phyloP scores from a whole-genome alignment of 805 yeast species.

The Spathaspora boniae region DNA sequence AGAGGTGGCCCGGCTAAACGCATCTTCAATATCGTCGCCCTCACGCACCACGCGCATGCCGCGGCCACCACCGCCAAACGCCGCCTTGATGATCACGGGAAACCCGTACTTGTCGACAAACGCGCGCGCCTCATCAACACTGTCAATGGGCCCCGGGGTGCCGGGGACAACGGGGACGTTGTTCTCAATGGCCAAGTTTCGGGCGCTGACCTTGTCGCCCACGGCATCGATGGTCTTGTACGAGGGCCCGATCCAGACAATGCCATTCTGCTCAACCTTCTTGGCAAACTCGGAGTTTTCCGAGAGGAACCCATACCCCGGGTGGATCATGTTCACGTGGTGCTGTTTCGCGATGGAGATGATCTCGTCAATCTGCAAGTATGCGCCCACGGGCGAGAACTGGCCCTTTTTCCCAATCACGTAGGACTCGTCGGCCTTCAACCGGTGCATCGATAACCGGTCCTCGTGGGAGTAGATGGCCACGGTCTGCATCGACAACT shows the following conservation, averaged over 20 bases:
- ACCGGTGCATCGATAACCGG: constrained; percentile 87
- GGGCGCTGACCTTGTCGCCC: constrained; percentile 95
- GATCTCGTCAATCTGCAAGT: constrained; percentile 92
- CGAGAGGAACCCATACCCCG: constrained; percentile 67
- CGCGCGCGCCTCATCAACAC: constrained; percentile 68
- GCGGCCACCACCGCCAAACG: constrained; percentile 99
- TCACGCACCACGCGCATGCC: constrained; percentile 99
- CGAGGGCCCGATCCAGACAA: constrained; percentile 95
- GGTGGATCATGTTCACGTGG: constrained; percentile 82
- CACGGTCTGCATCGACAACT: constrained; percentile 92
- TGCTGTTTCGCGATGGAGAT: constrained; percentile 56
- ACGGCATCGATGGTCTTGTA: constrained; percentile 85
- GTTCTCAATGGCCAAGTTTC: constrained; percentile 77
- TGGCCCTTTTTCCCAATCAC: constrained; percentile 88
- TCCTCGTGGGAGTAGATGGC: constrained; percentile 97
- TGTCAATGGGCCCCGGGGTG: constrained; percentile 92
- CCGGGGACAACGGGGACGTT: constrained; percentile 96
- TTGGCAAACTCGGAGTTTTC: constrained; percentile 90
- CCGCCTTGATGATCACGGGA: constrained; percentile 98
- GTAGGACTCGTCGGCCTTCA: constrained; percentile 92
- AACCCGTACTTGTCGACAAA: constrained; percentile 84
- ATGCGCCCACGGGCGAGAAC: constrained; percentile 93
- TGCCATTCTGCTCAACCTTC: constrained; percentile 86
- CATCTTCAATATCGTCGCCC: constrained; percentile 89
- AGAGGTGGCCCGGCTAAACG: constrained; percentile 87